Evolutionary conservation across 2,329 filamentous ascomycete genomes (phyloP), one percentile per base, ranked within the genome.

Genomic region (Pestalotiopsis sp.): DNA sequence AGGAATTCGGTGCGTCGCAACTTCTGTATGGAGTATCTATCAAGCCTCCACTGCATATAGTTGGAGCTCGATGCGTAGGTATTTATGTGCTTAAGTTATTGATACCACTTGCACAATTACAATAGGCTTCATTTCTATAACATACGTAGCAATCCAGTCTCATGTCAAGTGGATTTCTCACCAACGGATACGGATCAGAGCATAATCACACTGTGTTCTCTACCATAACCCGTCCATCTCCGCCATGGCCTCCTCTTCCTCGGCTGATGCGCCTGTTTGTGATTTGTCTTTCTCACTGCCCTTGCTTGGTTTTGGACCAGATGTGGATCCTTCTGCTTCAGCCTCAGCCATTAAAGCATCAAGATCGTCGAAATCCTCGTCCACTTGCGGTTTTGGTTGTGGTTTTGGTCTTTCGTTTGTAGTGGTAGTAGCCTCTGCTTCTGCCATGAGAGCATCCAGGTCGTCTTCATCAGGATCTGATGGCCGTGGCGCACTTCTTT

Each of bases 181-280:
- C 4, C 12, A 45, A n/a, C 27, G 13, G n/a, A 6, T 31, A 36
- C 7, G 11, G 5, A 23, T 66, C 23, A 6, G 57, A 25, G n/a
- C 57, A 23, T 5, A 27, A 52, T 23, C 45, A 52, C 23, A 25
- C 6, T 59, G 7, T 7, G 12, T 39, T 17, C 17, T 38, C 52
- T 70, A 87, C 85, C 85, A 88, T 27, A 87, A 70, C 0, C 83
- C 86, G 55, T 87, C 86, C 85, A 89, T 87, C 71, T 88, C 88
- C 49, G 86, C 88, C 88, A 94, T 90, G 0, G 87, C 90, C 69
- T 89, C 91, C 78, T 92, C 88, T 14, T 92, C 90, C 66, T 90
- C 90, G 1, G 84, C 86, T 76, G 84, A 77, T 4, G 77, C 90
- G 66, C 90, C 89, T 1, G 83, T 86, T 49, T 49, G 67, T 57